Base-by-base conservation (phyloP, 352 stramenopile genomes). In the Globisporangium parvum region DNA sequence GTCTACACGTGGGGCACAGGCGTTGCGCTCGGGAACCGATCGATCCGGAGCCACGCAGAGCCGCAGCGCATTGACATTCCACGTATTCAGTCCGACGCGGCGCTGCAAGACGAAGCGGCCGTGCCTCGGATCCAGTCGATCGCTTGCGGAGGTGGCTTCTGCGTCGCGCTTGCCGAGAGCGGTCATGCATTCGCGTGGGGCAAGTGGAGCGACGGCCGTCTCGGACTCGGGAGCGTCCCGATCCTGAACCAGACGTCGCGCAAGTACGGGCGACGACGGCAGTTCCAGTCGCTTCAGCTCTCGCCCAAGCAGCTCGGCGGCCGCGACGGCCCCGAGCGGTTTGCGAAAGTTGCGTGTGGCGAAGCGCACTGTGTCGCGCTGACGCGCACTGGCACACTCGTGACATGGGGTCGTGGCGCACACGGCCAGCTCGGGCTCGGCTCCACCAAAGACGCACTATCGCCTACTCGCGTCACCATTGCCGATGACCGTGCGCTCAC, bases 341-440 rank as follows among this genome's bases (percentile, higher is more conserved):
- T 72, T 21, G 42, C 28, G 20, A 84, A 82, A 55, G 44, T 95
- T 6, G 55, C 62, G n/a, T 91, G 75, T 50, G 87, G 85, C 2
- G 75, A 90, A 47, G 88, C 78, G 5, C 88, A 97, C 58, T 93
- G 83, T 12, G 50, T 93, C 18, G 84, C 70, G 4, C 50, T 96
- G 2, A 82, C 77, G 3, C 59, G 21, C 18, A 51, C 66, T 24
- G 79, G 86, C 5, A 60, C 71, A 10, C 52, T 95, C 0, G 80
- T 80, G n/a, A 80, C 84, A 3, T 95, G 85, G 87, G 90, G 90
- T 2, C 57, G 72, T 31, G 89, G 89, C 17, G 66, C 68, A 20
- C 86, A 88, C 53, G 90, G 90, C 0, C 75, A 95, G 35, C 80
- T 96, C 9, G 88, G 90, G 11, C 71, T 84, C 53, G 85, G 87